These are phyloP conservation scores for Dendrostoma leiphaemia DNA, from an alignment of 2,329 filamentous ascomycete genomes.

Conservation along the genomic window DNA sequence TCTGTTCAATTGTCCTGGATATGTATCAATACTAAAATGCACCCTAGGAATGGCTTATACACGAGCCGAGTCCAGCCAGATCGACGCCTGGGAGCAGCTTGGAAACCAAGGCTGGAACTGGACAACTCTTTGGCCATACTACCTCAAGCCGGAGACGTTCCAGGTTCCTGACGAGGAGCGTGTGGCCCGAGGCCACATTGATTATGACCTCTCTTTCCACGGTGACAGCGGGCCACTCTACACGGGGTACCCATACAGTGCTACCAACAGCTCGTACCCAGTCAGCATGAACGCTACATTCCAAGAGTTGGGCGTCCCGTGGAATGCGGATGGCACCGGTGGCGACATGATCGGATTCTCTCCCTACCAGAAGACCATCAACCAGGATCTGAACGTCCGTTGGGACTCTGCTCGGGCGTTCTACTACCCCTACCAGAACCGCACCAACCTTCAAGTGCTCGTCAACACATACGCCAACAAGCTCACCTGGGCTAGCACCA, in stretches of 20 bases:
- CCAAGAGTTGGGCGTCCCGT: conserved; percentile 31
- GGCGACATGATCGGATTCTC: conserved; percentile 43
- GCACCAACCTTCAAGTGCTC: conserved; percentile 41
- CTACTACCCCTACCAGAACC: conserved; percentile 39
- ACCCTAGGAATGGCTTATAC: conserved; percentile 5
- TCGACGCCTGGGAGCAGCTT: conserved; percentile 27
- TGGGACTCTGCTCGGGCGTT: conserved; percentile 46
- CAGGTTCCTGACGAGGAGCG: conserved; percentile 4
- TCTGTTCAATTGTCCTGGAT: not conserved
- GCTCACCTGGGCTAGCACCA: conserved; percentile 32
- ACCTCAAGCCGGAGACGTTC: conserved; percentile 31
- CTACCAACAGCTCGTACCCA: conserved; percentile 24
- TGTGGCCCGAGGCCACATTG: not conserved
- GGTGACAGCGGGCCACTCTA: conserved; percentile 29
- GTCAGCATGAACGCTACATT: conserved; percentile 35
- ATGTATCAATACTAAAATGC: not conserved
- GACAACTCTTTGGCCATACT: conserved; percentile 29
- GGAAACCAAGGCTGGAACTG: conserved; percentile 28
- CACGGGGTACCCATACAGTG: conserved; percentile 24
- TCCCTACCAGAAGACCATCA: conserved; percentile 39
- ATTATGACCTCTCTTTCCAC: conserved; percentile 25
- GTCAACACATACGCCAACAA: conserved; percentile 39
- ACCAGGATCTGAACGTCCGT: conserved; percentile 34
- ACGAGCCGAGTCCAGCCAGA: conserved; percentile 5
- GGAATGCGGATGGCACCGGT: conserved; percentile 39